Conservation (phyloP, 768 basidiomycete genomes). For the Baorangia bicolor region DNA sequence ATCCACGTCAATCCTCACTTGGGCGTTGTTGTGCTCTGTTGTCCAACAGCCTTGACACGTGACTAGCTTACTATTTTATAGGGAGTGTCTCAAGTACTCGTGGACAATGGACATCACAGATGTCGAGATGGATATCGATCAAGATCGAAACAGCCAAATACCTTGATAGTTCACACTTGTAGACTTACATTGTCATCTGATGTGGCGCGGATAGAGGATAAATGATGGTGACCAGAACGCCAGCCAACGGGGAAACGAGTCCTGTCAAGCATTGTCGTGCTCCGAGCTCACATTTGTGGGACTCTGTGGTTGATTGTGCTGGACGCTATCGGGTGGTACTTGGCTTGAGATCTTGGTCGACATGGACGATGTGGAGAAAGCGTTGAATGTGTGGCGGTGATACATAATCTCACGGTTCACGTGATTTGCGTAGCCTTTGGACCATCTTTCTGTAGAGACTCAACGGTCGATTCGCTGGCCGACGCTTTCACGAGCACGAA, state of each 20-base stretch:
- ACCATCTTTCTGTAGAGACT: not conserved
- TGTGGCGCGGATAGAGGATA: no score
- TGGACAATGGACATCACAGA: no score
- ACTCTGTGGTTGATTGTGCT: no score
- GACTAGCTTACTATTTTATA: constrained; percentile 4
- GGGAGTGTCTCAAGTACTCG: no score
- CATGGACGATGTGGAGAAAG: no score
- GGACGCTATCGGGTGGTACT: no score
- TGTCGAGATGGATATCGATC: no score
- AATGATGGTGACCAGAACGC: no score
- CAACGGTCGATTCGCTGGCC: not conserved
- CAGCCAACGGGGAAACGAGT: no score
- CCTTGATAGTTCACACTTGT: not conserved
- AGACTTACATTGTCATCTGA: not conserved
- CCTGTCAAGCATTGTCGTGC: no score
- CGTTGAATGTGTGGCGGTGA: not conserved
- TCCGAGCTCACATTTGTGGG: no score
- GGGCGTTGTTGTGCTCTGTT: constrained; percentile 22
- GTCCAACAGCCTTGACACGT: constrained; percentile 16
- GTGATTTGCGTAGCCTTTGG: constrained; percentile 14
- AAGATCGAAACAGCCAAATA: not conserved
- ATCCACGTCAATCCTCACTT: constrained; percentile 22
- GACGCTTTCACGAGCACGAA: constrained; percentile 8
- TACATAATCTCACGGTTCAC: constrained; percentile 21
- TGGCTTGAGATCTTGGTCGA: no score